Evolutionary conservation across 2,329 filamentous ascomycete genomes (phyloP), one percentile per base, ranked within the genome.

Genomic region (Aspergillus ochraceus): DNA sequence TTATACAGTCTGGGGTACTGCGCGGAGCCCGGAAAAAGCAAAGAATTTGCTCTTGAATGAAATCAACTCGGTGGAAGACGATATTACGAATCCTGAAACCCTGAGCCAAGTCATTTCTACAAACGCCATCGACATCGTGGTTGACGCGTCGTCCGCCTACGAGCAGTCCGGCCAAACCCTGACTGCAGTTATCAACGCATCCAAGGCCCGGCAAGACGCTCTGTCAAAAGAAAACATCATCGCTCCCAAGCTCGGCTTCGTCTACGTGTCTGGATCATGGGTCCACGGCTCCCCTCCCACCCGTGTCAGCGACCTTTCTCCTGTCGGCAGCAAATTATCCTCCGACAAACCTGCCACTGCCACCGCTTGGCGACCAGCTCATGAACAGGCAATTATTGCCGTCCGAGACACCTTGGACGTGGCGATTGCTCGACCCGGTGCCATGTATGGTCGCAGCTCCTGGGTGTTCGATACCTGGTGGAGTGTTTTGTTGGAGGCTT

Each of bases 181-280:
- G 17, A 49, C 63, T 0, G 61, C 59, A 24, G 61, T 72, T 42
- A 68, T 64, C 22, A 56, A 53, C 14, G 58, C 64, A 63, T 1
- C 49, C 24, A 51, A 26, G 1, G 49, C 49, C 14, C 49, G 49
- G 8, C 24, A 30, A 14, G 24, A 51, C 6, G n/a, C 24, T 11
- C 49, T 51, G 17, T n/a, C 24, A 11, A 51, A 51, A 14, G 49
- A 51, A n/a, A 66, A 64, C 4, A 53, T 68, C 1, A 52, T 50
- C 9, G 62, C 62, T 22, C 71, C 70, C 14, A 79, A 78, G 60
- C 58, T 79, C 2, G 76, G 73, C 3, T 77, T 72, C 32, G 69
- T 78, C 45, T 78, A 77, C 30, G 68, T 67, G 42, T 76, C 73
- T 10, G 75, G 76, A 3, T 68, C 67, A 1, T 79, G 75, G 75